phyloP scores from a whole-genome alignment of 805 yeast genomes.

The Komagataella phaffii region DNA sequence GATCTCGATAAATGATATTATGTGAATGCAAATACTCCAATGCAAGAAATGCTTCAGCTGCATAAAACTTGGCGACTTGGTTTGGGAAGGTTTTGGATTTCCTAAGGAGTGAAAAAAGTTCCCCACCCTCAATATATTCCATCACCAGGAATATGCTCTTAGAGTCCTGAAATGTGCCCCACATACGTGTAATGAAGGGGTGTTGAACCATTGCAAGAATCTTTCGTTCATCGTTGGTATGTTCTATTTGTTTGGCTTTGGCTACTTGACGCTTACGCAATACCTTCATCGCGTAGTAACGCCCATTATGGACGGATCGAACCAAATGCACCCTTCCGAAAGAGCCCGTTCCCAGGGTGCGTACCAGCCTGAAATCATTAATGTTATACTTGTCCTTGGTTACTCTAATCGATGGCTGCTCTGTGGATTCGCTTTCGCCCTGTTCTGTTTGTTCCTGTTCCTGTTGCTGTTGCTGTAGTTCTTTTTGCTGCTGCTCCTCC shows the following conservation, averaged over 20 bases:
- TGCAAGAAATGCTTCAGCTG: slow-evolving; percentile 48
- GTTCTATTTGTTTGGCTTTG: slow-evolving; percentile 51
- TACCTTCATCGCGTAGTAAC: slow-evolving; percentile 48
- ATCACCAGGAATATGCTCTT: slow-evolving; percentile 45
- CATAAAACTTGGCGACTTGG: slow-evolving; percentile 51
- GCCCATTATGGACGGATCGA: slow-evolving; percentile 41
- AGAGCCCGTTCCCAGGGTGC: slow-evolving; percentile 50
- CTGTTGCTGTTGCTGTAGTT: neutral
- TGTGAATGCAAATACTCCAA: slow-evolving; percentile 46
- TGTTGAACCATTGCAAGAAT: slow-evolving; percentile 46
- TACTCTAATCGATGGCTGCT: neutral
- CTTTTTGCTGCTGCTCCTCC: neutral
- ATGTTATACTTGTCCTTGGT: slow-evolving; percentile 26
- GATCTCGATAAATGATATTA: slow-evolving; percentile 45
- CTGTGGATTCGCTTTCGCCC: neutral
- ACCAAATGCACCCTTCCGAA: slow-evolving; percentile 50
- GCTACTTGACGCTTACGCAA: slow-evolving; percentile 44
- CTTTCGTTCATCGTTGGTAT: slow-evolving; percentile 48
- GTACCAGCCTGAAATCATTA: slow-evolving; percentile 38
- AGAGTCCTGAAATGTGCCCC: slow-evolving; percentile 56
- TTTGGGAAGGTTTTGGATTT: slow-evolving; percentile 48
- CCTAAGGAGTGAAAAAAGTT: slow-evolving; percentile 38
- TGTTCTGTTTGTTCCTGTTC: neutral
- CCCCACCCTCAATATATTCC: slow-evolving; percentile 58
- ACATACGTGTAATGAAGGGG: slow-evolving; percentile 48